Evolutionary conservation across 352 stramenopile genomes (phyloP).

Genomic region (Phytophthora foliorum): DNA sequence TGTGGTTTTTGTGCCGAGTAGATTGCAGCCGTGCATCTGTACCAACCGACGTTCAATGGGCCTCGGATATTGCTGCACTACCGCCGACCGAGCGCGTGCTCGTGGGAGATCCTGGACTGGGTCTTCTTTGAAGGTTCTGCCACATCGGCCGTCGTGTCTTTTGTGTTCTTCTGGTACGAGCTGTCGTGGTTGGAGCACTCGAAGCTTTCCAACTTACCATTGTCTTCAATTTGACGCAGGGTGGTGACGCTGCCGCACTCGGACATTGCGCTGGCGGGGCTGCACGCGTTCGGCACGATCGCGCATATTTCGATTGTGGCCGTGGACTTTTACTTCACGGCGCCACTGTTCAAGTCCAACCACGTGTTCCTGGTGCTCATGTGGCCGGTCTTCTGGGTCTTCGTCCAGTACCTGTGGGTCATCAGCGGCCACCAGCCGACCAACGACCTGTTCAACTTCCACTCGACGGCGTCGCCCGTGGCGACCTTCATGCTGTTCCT

Average conservation of each 20-base stretch:
- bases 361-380: conserved; percentile 69
- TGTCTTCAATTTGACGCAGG: conserved; percentile 23
- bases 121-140: conserved; percentile 72
- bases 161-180: conserved; percentile 66
- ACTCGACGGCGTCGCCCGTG: conserved; percentile 51
- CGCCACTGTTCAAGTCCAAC: conserved; percentile 67
- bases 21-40: conserved; percentile 63
- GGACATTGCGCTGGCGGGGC: conserved; percentile 34
- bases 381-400: conserved; percentile 65
- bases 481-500: conserved; percentile 46
- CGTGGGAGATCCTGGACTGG: conserved; percentile 77
- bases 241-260: conserved; percentile 53
- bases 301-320: conserved; percentile 57
- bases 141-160: conserved; percentile 50
- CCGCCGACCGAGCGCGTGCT: conserved; percentile 56
- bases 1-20: conserved; percentile 13
- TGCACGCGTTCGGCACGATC: conserved; percentile 48
- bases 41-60: conserved; percentile 64
- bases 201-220: background rate
- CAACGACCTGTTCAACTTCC: conserved; percentile 70
- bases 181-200: background rate
- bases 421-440: conserved; percentile 61
- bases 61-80: conserved; percentile 68
- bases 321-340: conserved; percentile 71
- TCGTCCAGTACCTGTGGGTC: conserved; percentile 69